Evolutionary conservation across 169 alveolate genomes (phyloP), one percentile per base, ranked within the genome.

Genomic region (Plasmodium coatneyi): DNA sequence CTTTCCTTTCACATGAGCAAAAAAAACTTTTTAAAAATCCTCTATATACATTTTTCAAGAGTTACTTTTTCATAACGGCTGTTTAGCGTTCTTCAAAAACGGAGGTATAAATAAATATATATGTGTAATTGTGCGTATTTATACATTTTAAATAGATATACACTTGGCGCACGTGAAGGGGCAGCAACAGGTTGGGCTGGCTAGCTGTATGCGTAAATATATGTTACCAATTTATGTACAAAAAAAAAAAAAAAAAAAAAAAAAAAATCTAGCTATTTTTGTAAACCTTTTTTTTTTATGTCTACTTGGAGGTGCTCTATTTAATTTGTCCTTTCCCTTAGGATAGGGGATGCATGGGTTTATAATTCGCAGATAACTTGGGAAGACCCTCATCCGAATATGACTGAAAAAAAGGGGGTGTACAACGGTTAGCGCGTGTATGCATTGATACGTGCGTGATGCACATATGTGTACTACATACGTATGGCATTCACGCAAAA

Each of bases 221-320:
- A 80, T 49, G 25, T 49, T 80, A 80, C 71, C 66, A 80, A 46
- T 43, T 80, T 43, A 80, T 80, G 41, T 80, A 80, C 86, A 80
- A 46, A 80, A 80, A 80, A 80, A 80, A 80, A 80, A 80, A 80
- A 80, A 72, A 72, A 72, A 72, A 72, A 72, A 72, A 72, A 72
- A 72, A 60, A 60, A 56, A 56, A 56, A 56, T 71, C 25, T 80
- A 39, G 86, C 74, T 39, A 39, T 36, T 39, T 80, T 80, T 22
- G 46, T 43, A 80, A 46, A n/a, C 34, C 16, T 54, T 60, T 60
- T 60, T 54, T 60, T 60, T 60, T 43, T 79, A 60, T 60, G 76
- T 80, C 36, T 80, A 41, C 30, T 36, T 32, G 12, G 46, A 5
- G 16, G 3, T 80, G 4, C 5, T 43, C 60, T 12, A 39, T 43